These are phyloP conservation scores for Auricularia auricula-judae DNA, from an alignment of 768 basidiomycete species.

Conservation along the genomic window DNA sequence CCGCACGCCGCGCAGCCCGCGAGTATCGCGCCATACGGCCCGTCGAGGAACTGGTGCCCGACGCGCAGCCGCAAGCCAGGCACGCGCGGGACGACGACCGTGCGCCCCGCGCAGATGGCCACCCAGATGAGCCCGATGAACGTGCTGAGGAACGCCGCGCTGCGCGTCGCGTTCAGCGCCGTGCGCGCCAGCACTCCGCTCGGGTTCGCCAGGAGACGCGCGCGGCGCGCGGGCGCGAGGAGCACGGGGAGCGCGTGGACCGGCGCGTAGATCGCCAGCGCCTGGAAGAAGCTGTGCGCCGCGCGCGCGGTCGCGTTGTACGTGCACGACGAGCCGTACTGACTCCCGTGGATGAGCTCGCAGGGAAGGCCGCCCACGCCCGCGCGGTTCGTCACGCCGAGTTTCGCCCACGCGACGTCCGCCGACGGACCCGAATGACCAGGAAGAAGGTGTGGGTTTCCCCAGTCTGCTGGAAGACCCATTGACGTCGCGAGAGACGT, in stretches of 20 bases:
- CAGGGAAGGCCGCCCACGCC: constrained; percentile 67
- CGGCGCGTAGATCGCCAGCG: constrained; percentile 58
- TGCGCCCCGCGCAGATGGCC: constrained; percentile 57
- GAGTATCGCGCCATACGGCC: constrained; percentile 57
- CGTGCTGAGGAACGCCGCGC: constrained; percentile 59
- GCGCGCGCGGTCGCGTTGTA: constrained; percentile 47
- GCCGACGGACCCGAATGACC: constrained; percentile 49
- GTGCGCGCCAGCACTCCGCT: constrained; percentile 25
- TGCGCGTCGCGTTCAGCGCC: constrained; percentile 39
- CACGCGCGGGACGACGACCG: constrained; percentile 45
- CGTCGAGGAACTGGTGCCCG: constrained; percentile 74
- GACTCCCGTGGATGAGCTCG: constrained; percentile 56
- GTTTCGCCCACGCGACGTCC: constrained; percentile 38
- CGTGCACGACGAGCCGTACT: constrained; percentile 44
- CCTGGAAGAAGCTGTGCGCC: constrained; percentile 46
- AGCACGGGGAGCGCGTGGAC: constrained; percentile 64
- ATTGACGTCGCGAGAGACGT: constrained; percentile 40
- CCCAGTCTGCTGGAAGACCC: constrained; percentile 52
- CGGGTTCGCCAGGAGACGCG: constrained; percentile 8
- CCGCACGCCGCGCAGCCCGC: constrained; percentile 62
- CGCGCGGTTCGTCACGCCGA: constrained; percentile 41
- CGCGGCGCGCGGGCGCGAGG: constrained; percentile 15
- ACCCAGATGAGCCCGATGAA: constrained; percentile 67
- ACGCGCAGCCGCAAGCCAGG: constrained; percentile 41
- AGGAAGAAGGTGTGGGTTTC: constrained; percentile 47